Evolutionary conservation across 164 flowering plant genomes (phyloP).

Genomic region (Vitis riparia): DNA sequence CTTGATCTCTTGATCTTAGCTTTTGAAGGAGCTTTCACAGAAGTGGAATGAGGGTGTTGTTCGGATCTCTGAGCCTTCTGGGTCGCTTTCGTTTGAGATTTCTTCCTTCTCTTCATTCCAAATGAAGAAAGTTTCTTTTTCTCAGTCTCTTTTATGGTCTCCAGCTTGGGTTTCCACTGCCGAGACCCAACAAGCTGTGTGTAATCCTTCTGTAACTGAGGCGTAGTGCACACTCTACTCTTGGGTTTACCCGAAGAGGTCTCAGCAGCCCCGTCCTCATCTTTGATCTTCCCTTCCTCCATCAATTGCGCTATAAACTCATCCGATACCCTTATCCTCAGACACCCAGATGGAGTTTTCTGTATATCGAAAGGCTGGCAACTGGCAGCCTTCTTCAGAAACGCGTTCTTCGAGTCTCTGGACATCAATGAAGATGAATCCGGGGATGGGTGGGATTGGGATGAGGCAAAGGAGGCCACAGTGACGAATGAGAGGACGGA

Average conservation of each 20-base stretch:
- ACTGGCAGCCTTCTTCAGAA: conserved; percentile 30
- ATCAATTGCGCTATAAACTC: conserved; percentile 52
- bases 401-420: not conserved
- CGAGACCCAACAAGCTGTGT: conserved; percentile 44
- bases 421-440: not conserved
- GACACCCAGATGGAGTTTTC: conserved; percentile 44
- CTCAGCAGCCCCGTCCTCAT: not conserved
- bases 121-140: conserved; percentile 15
- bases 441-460: conserved; percentile 1
- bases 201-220: conserved; percentile 58
- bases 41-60: not conserved
- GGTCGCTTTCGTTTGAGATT: conserved; percentile 1
- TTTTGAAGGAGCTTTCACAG: not conserved
- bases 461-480: conserved; percentile 42
- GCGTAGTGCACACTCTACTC: conserved; percentile 46
- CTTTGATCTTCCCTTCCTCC: conserved; percentile 15
- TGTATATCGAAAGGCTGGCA: conserved; percentile 52
- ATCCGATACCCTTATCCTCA: conserved; percentile 60
- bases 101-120: conserved; percentile 21
- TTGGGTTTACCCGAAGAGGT: not conserved
- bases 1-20: not conserved
- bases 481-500: conserved; percentile 60
- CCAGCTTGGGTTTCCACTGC: conserved; percentile 65
- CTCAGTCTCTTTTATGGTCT: conserved; percentile 43
- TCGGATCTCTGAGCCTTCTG: not conserved